phyloP scores from a whole-genome alignment of 129 eudicot genomes.

The Artemisia argyi region DNA sequence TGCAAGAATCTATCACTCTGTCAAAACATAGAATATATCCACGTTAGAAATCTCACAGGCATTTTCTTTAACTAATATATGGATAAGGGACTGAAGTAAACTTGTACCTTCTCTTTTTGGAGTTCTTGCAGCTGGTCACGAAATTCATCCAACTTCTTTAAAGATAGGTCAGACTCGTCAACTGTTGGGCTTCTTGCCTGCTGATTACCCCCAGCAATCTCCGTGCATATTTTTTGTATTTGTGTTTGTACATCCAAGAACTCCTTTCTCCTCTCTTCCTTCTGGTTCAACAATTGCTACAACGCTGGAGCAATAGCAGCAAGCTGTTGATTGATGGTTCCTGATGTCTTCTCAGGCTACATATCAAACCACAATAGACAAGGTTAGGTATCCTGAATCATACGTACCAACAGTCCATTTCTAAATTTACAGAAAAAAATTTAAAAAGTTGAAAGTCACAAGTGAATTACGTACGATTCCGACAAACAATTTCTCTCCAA shows the following conservation, averaged over 20 bases:
- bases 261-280: slow-evolving; percentile 80
- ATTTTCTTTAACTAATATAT: slow-evolving; percentile 6
- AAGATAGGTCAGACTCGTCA: slow-evolving; percentile 80
- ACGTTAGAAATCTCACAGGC: neutral
- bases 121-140: slow-evolving; percentile 83
- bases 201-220: slow-evolving; percentile 76
- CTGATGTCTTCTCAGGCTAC: slow-evolving; percentile 88
- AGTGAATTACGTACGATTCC: slow-evolving; percentile 21
- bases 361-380: slow-evolving; percentile 25
- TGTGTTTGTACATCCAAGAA: slow-evolving; percentile 77
- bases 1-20: slow-evolving; percentile 96
- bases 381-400: too few species aligned
- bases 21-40: slow-evolving; percentile 25
- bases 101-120: slow-evolving; percentile 79
- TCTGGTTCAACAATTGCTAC: slow-evolving; percentile 73
- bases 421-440: too few species aligned
- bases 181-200: slow-evolving; percentile 54
- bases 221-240: slow-evolving; percentile 74
- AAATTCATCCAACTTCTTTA: slow-evolving; percentile 73
- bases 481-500: slow-evolving; percentile 72
- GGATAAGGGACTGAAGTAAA: neutral
- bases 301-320: slow-evolving; percentile 84
- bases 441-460: too few species aligned
- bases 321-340: slow-evolving; percentile 92
- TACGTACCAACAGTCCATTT: too few species aligned